These are phyloP conservation scores for Lupinus albus DNA, from an alignment of 306 rosid species.

Conservation along the genomic window DNA sequence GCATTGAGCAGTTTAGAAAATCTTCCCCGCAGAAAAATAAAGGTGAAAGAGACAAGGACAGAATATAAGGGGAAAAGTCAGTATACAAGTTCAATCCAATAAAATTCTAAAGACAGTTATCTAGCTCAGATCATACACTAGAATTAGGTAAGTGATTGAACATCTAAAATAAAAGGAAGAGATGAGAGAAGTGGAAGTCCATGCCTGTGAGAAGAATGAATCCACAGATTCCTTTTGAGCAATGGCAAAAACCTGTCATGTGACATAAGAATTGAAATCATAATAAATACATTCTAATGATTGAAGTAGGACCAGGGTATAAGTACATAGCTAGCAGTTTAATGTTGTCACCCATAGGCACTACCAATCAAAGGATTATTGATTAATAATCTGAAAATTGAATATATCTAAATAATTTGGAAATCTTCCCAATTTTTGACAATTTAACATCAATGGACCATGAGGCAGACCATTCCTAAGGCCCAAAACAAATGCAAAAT, in stretches of 20 bases:
- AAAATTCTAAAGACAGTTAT: slow-evolving; percentile 12
- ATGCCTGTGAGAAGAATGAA: slow-evolving; percentile 94
- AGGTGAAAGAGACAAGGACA: not conserved
- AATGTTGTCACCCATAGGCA: slow-evolving; percentile 19
- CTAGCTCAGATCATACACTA: slow-evolving; percentile 32
- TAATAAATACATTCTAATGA: slow-evolving; percentile 19
- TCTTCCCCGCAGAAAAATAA: not conserved
- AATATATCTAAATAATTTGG: slow-evolving; percentile 3
- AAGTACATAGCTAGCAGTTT: slow-evolving; percentile 7
- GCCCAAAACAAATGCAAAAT: slow-evolving; percentile 33
- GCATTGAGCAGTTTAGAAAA: slow-evolving; percentile 23
- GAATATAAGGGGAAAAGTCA: slow-evolving; percentile 20
- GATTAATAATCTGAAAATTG: slow-evolving; percentile 15
- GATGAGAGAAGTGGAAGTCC: slow-evolving; percentile 28
- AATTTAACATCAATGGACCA: slow-evolving; percentile 26
- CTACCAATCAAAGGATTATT: slow-evolving; percentile 22
- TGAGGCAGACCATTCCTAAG: slow-evolving; percentile 7
- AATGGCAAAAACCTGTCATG: slow-evolving; percentile 78
- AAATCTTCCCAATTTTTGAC: slow-evolving; percentile 11
- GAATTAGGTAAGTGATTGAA: slow-evolving; percentile 25
- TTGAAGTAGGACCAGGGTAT: slow-evolving; percentile 23
- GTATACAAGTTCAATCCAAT: slow-evolving; percentile 20
- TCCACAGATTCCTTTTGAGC: slow-evolving; percentile 89
- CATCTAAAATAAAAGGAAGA: slow-evolving; percentile 28
- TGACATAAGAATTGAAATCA: slow-evolving; percentile 37